A percentile compares a stretch with the other conserved stretches of the same genome.
These are phyloP conservation scores for Coemansia javaensis DNA, from an alignment of 192 early-diverging fungal genomes.

Conservation along the genomic window DNA sequence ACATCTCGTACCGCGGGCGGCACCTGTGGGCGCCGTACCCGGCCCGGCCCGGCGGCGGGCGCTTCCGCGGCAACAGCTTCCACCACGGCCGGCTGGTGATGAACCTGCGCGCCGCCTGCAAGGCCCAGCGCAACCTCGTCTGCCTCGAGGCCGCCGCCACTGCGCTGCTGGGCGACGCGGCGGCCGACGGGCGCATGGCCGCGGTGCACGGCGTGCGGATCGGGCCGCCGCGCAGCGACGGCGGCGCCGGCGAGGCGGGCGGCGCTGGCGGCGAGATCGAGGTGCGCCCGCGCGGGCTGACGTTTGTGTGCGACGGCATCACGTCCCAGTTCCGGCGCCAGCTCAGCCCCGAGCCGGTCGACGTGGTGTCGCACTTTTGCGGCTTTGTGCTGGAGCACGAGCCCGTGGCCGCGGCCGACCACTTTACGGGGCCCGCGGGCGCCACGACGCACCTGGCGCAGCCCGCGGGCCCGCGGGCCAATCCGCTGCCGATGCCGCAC, in stretches of 20 bases:
- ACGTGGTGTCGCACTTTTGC: conserved; percentile 43
- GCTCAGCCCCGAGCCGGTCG: conserved; percentile 14
- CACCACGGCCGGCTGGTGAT: conserved; percentile 93
- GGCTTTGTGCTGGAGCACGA: conserved; percentile 43
- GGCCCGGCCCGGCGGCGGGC: conserved; percentile 39
- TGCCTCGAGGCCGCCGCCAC: conserved; percentile 73
- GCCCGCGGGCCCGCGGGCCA: neutral
- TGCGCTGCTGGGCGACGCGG: conserved; percentile 52
- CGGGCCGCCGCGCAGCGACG: conserved; percentile 14
- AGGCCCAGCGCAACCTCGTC: conserved; percentile 59
- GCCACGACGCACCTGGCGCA: neutral
- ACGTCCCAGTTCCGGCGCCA: conserved; percentile 87
- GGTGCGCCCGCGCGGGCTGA: conserved; percentile 52
- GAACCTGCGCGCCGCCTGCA: conserved; percentile 66
- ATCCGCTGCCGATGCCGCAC: conserved; percentile 70
- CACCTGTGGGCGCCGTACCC: conserved; percentile 73
- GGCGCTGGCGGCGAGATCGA: conserved; percentile 18
- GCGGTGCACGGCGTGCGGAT: conserved; percentile 22
- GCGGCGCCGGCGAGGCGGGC: neutral
- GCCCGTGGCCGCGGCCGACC: conserved; percentile 61
- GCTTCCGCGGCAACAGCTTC: conserved; percentile 70
- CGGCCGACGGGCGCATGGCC: neutral
- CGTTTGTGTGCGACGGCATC: conserved; percentile 89
- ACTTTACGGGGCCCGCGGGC: conserved; percentile 73
- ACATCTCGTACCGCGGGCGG: conserved; percentile 63